Conservation (phyloP, 306 rosid species). For the Erythrophleum fordii region DNA sequence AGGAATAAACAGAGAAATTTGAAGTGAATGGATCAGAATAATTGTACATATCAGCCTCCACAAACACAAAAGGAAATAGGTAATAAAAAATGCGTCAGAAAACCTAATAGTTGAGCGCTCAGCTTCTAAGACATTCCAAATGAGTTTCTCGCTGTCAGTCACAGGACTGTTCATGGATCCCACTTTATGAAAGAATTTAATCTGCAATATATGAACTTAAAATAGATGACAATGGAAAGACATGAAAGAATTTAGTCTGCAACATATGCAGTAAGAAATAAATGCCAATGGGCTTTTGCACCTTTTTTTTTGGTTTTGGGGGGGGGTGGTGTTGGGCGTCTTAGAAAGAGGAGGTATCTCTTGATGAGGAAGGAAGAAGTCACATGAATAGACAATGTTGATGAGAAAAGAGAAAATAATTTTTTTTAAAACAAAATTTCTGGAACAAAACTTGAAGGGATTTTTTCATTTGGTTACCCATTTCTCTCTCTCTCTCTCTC, state of each 20-base stretch:
- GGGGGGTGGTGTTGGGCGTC: neutral
- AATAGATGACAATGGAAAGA: slow-evolving; percentile 27
- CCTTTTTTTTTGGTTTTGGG: too few relatives aligned
- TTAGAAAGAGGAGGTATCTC: neutral
- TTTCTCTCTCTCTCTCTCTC: neutral
- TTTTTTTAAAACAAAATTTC: neutral
- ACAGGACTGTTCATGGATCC: slow-evolving; percentile 56
- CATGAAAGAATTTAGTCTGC: neutral
- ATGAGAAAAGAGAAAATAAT: neutral
- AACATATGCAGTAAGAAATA: neutral
- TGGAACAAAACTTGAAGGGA: neutral
- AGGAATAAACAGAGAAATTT: slow-evolving; percentile 27
- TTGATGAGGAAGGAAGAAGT: neutral
- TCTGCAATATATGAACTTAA: slow-evolving; percentile 42
- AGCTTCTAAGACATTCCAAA: slow-evolving; percentile 72
- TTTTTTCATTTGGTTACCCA: neutral
- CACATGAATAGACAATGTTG: neutral
- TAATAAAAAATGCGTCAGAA: slow-evolving; percentile 5
- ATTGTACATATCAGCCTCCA: neutral
- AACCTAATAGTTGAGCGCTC: slow-evolving; percentile 75
- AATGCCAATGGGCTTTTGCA: neutral
- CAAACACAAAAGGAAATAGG: neutral
- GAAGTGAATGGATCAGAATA: neutral
- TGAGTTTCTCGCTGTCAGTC: slow-evolving; percentile 61
- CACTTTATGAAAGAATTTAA: slow-evolving; percentile 69